Evolutionary conservation across 768 basidiomycete genomes (phyloP), one percentile per base, ranked within the genome.

Genomic region (Filobasidium wieringae): DNA sequence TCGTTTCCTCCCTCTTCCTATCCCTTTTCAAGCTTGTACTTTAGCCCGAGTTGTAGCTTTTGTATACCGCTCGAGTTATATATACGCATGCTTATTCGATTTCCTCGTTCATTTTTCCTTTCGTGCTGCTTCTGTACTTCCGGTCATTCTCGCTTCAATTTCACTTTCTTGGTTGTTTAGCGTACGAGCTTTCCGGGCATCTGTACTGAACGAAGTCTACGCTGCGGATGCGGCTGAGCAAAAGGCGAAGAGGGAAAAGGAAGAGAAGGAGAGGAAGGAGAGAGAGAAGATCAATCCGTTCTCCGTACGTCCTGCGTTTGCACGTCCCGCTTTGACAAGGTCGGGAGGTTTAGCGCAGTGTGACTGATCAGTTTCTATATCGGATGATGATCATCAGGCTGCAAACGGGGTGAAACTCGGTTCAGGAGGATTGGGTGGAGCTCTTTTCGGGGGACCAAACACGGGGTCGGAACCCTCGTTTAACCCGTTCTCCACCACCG

Each of bases 281-380:
- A 62, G 63, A 45, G 72, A 68, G 39, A 65, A 65, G 54, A 67
- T 67, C 47, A 73, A 73, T 50, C 72, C 72, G 24, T 73, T 73
- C 54, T 61, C 62, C n/a, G 66, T 70, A 50, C 64, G 68, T 58
- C 22, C 24, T 57, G n/a, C n/a, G n/a, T n/a, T n/a, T n/a, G n/a
- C n/a, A n/a, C n/a, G n/a, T n/a, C n/a, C n/a, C n/a, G n/a, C n/a
- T n/a, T n/a, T n/a, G n/a, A n/a, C n/a, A n/a, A n/a, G n/a, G n/a
- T n/a, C n/a, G n/a, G n/a, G n/a, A n/a, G n/a, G n/a, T n/a, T n/a
- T n/a, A n/a, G n/a, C n/a, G n/a, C n/a, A n/a, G n/a, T n/a, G n/a
- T n/a, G n/a, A n/a, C n/a, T n/a, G n/a, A n/a, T n/a, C n/a, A n/a
- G n/a, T n/a, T n/a, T n/a, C n/a, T n/a, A n/a, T n/a, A n/a, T n/a